Conservation (phyloP, 768 basidiomycete species). For the Tulasnella sp. region DNA sequence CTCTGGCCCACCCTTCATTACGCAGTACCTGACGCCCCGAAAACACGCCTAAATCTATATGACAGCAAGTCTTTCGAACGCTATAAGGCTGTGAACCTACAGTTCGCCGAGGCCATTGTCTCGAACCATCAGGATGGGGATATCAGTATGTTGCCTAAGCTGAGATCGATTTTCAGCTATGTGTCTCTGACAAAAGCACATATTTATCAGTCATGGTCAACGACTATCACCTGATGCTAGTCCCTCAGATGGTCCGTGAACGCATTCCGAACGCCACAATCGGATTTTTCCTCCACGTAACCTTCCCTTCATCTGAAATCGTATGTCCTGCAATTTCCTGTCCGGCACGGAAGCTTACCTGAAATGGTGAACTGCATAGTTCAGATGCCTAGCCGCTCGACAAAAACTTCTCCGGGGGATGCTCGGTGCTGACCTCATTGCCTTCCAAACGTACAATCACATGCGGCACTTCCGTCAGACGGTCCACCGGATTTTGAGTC, state of each 20-base stretch:
- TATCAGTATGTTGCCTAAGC: conserved; percentile 48
- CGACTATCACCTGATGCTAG: conserved; percentile 95
- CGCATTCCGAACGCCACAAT: conserved; percentile 65
- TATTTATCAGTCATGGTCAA: conserved; percentile 49
- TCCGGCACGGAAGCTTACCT: neutral
- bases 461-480: conserved; percentile 85
- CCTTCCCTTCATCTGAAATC: conserved; percentile 93
- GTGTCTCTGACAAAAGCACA: neutral
- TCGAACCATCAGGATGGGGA: conserved; percentile 82
- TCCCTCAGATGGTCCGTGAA: conserved; percentile 79
- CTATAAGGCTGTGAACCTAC: conserved; percentile 84
- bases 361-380: neutral
- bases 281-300: conserved; percentile 95
- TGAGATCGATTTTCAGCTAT: conserved; percentile 35
- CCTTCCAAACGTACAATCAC: conserved; percentile 84
- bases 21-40: conserved; percentile 81
- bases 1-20: conserved; percentile 87
- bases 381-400: conserved; percentile 35
- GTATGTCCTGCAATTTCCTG: neutral
- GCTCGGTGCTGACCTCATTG: conserved; percentile 89
- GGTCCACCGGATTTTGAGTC: conserved; percentile 70
- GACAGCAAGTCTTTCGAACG: conserved; percentile 78
- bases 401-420: conserved; percentile 73
- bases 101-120: conserved; percentile 82
- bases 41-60: conserved; percentile 68